Base-by-base conservation (phyloP, 176 grass and related monocot genomes). In the Calamus simplicifolius region DNA sequence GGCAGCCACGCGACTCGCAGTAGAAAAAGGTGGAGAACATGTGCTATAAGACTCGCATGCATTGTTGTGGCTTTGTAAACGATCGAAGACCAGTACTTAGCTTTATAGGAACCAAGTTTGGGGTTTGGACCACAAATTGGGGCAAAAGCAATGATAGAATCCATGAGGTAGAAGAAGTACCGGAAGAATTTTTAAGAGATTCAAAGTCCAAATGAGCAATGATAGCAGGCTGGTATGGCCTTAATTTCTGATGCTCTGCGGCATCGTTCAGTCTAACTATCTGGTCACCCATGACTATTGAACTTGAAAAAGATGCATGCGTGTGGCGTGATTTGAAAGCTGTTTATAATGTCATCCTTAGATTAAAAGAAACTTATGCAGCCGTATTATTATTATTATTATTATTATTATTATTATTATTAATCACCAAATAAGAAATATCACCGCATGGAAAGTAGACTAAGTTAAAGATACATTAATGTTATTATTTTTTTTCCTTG, bases 161-260 rank as follows among this genome's bases (percentile, higher is more conserved):
- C 63, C 77, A 77, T 70, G 60, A 56, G 27, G 18, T 12, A 13
- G 35, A 74, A 73, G 78, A 74, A 73, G 78, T 80, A 86, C 56
- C 74, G 65, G 52, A 78, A 81, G 64, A 52, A 66, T 62, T 65
- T 38, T 60, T 38, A 49, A 56, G 48, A 61, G 26, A 58, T 18
- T 68, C 61, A 54, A 2, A 67, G 74, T 62, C 66, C 50, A 71
- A 23, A 52, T 74, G 48, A 67, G 10, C 52, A 78, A 75, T 71
- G 55, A 68, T 54, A 62, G n/a, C n/a, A n/a, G 71, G 28, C 19
- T 49, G 65, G 48, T 23, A 29, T 14, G 8, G 28, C 17, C 69
- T 54, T n/a, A n/a, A n/a, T n/a, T 74, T 62, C 66, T 31, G 58
- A 55, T 16, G 48, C 57, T 59, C 25, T 66, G 25, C 69, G 25